These are phyloP conservation scores for Sicyos edulis DNA, from an alignment of 306 rosid genomes.

Conservation along the genomic window DNA sequence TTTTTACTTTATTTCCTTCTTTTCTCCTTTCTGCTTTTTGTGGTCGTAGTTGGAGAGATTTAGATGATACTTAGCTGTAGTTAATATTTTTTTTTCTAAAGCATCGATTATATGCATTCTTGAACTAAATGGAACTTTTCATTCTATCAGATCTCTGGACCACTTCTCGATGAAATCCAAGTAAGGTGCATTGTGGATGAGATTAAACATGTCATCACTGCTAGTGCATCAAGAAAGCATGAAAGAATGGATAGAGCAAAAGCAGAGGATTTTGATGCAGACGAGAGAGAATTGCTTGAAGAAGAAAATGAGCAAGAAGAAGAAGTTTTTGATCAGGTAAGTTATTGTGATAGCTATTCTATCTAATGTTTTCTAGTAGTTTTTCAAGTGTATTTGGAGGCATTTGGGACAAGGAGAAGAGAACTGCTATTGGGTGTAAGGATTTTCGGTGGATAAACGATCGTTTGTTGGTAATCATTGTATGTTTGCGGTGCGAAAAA, in stretches of 20 bases:
- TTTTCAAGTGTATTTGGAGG: not conserved
- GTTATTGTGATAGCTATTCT: constrained; percentile 18
- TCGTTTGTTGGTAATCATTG: too few relatives aligned
- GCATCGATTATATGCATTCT: not conserved
- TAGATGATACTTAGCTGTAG: not conserved
- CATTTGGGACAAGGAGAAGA: too few relatives aligned
- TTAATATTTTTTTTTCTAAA: not conserved
- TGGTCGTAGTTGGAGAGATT: not conserved
- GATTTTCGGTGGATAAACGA: too few relatives aligned
- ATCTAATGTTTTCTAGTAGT: not conserved
- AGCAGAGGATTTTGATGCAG: constrained; percentile 97
- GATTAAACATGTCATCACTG: constrained; percentile 87
- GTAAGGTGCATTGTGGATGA: constrained; percentile 78
- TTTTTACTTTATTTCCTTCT: not conserved
- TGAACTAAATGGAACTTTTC: not conserved
- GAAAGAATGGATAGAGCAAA: constrained; percentile 83
- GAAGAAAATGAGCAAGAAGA: constrained; percentile 99
- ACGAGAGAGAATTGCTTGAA: constrained; percentile 77
- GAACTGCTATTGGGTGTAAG: too few relatives aligned
- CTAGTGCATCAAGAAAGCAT: constrained; percentile 81
- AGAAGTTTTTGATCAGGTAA: constrained; percentile 98
- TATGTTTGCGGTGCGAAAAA: too few relatives aligned
- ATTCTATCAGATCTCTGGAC: constrained; percentile 57
- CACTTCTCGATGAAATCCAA: constrained; percentile 83
- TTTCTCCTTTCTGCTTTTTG: not conserved